These are phyloP conservation scores for Saturnispora bothae DNA, from an alignment of 805 yeast genomes.

Conservation along the genomic window DNA sequence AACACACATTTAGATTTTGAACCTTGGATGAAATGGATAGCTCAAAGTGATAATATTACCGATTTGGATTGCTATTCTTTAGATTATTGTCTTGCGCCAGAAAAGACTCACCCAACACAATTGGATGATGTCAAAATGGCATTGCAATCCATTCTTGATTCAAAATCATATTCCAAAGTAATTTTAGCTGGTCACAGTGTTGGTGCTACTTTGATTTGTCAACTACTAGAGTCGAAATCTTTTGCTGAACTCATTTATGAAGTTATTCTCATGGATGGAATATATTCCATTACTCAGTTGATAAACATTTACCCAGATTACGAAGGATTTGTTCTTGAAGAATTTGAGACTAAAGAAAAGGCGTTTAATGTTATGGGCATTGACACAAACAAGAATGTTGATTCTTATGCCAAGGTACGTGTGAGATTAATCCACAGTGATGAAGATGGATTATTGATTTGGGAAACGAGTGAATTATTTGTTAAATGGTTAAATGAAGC, in stretches of 20 bases:
- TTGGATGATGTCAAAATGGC: conserved; percentile 43
- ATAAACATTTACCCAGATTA: conserved; percentile 55
- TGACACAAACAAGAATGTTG: neutral
- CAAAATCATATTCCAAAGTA: conserved; percentile 16
- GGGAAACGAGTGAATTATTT: conserved; percentile 38
- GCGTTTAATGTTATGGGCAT: conserved; percentile 17
- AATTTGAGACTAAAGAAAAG: conserved; percentile 30
- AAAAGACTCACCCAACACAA: conserved; percentile 46
- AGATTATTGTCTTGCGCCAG: conserved; percentile 52
- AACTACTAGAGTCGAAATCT: conserved; percentile 28
- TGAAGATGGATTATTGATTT: conserved; percentile 54
- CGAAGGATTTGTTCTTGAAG: conserved; percentile 43
- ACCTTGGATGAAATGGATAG: conserved; percentile 12
- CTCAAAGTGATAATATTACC: neutral
- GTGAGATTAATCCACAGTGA: conserved; percentile 47
- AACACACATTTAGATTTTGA: conserved; percentile 52
- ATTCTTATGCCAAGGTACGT: conserved; percentile 9
- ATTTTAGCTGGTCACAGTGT: conserved; percentile 66
- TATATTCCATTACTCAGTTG: conserved; percentile 43
- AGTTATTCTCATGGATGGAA: conserved; percentile 53
- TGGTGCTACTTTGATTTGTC: conserved; percentile 61
- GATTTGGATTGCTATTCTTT: conserved; percentile 26
- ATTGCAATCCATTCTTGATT: conserved; percentile 19
- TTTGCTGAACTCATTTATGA: conserved; percentile 11
- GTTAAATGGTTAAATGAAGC: conserved; percentile 24